Conservation (phyloP, 352 stramenopile genomes). For the Pythium diclinum region DNA sequence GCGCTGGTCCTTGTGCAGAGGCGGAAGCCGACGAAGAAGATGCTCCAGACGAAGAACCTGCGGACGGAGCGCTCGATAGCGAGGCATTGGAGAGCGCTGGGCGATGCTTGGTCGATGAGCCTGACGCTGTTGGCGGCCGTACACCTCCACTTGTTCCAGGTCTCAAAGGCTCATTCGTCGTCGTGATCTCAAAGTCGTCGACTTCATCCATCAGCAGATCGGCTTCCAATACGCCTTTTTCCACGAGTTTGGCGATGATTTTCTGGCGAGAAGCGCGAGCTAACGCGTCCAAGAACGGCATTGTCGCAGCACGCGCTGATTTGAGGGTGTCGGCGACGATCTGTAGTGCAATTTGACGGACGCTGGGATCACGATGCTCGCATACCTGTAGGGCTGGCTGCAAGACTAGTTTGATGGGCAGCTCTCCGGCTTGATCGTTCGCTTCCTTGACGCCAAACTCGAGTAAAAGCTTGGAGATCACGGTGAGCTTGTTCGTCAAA, state of each 20-base stretch:
- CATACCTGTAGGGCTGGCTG: constrained; percentile 64
- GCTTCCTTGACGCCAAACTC: constrained; percentile 75
- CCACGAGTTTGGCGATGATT: constrained; percentile 77
- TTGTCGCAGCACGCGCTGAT: constrained; percentile 48
- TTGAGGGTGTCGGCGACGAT: constrained; percentile 71
- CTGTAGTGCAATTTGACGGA: constrained; percentile 58
- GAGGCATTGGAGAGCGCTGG: constrained; percentile 56
- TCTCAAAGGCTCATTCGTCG: constrained; percentile 21
- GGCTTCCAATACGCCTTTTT: constrained; percentile 61
- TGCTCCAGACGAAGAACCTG: not conserved
- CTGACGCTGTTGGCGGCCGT: constrained; percentile 64
- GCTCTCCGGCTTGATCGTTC: constrained; percentile 27
- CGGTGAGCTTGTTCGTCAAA: constrained; percentile 62
- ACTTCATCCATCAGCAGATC: constrained; percentile 85
- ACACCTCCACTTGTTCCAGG: constrained; percentile 54
- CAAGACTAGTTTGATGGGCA: constrained; percentile 67
- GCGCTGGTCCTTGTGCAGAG: constrained; percentile 34
- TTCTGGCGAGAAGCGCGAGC: constrained; percentile 68
- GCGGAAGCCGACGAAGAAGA: constrained; percentile 17
- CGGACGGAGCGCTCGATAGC: constrained; percentile 31
- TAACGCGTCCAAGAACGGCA: constrained; percentile 68
- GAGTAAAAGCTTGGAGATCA: constrained; percentile 73
- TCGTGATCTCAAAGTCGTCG: constrained; percentile 68
- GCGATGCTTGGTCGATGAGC: constrained; percentile 75
- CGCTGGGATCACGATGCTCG: constrained; percentile 72